phyloP scores from a whole-genome alignment of 306 rosid species.

The Sindora glabra region DNA sequence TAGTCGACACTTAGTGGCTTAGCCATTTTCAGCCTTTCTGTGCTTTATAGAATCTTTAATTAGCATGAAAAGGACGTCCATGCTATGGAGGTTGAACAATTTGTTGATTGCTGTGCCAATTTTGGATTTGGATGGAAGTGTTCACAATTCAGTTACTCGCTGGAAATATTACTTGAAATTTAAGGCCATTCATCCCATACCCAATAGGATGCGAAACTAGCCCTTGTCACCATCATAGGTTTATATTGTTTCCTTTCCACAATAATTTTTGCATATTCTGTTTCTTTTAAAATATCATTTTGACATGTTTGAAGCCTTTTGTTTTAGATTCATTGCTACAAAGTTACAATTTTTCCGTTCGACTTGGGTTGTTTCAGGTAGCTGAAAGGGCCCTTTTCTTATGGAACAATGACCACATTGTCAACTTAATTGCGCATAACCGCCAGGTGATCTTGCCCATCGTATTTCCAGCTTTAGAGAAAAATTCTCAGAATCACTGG shows the following conservation, averaged over 20 bases:
- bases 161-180: background rate
- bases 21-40: no score
- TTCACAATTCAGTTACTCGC: background rate
- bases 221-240: background rate
- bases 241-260: background rate
- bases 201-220: conserved; percentile 2
- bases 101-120: background rate
- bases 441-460: conserved; percentile 76
- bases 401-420: conserved; percentile 86
- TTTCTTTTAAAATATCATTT: background rate
- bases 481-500: conserved; percentile 76
- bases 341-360: background rate
- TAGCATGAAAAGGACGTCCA: background rate
- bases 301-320: background rate
- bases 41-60: background rate
- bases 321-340: background rate
- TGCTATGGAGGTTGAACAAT: background rate
- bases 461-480: conserved; percentile 74
- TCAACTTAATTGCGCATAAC: conserved; percentile 79
- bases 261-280: background rate
- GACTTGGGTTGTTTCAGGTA: conserved; percentile 50
- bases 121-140: background rate
- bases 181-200: no score
- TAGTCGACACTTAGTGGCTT: no score
- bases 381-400: conserved; percentile 95